Conservation (phyloP, 805 yeast species). For the Teunomyces panamensis region DNA sequence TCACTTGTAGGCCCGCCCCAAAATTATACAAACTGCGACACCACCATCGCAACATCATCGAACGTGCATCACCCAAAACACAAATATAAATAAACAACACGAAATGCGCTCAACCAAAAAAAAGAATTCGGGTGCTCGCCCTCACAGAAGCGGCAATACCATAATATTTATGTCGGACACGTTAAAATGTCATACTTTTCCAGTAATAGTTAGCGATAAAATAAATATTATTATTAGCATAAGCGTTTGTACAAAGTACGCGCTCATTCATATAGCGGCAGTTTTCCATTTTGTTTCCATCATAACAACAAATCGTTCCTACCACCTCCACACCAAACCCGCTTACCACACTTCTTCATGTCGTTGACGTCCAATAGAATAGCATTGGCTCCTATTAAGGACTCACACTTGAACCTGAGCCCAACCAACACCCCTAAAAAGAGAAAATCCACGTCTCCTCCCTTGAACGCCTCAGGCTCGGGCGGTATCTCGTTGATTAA, state of each 20-base stretch:
- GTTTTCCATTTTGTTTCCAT: not conserved
- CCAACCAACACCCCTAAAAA: constrained; percentile 1
- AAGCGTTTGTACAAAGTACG: not conserved
- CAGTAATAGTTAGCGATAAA: constrained; percentile 3
- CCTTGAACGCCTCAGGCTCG: not conserved
- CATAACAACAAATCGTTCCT: not conserved
- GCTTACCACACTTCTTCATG: not conserved
- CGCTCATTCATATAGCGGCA: constrained; percentile 4
- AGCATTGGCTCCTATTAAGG: constrained; percentile 38
- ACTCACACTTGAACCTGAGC: constrained; percentile 24
- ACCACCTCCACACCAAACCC: constrained; percentile 9
- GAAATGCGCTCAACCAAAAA: not conserved
- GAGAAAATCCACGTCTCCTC: not conserved
- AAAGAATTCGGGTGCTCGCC: not conserved
- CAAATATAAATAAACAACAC: constrained; percentile 1
- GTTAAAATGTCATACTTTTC: constrained; percentile 1
- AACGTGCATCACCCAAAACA: not conserved
- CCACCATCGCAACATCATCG: not conserved
- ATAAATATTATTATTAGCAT: constrained; percentile 1
- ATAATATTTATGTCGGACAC: constrained; percentile 3
- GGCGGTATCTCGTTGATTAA: not conserved
- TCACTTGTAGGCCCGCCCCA: not conserved
- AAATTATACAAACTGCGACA: not conserved
- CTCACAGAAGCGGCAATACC: constrained; percentile 3
- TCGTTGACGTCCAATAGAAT: constrained; percentile 24